These are phyloP conservation scores for Starmera amethionina DNA, from an alignment of 805 yeast species.

Conservation along the genomic window DNA sequence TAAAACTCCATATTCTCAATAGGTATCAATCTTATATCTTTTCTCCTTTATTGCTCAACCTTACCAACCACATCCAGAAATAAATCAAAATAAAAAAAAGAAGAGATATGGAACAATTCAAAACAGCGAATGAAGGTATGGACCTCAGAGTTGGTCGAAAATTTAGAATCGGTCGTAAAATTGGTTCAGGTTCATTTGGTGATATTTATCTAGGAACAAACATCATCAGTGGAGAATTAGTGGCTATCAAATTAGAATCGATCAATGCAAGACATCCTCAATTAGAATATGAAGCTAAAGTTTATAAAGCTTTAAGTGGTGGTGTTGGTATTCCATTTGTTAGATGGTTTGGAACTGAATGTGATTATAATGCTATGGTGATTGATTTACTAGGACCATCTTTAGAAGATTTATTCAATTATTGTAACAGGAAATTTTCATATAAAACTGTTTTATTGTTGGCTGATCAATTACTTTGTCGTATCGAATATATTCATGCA, in stretches of 20 bases:
- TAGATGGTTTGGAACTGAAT: constrained; percentile 94
- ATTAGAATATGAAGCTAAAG: constrained; percentile 93
- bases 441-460: constrained; percentile 86
- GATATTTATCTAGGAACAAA: constrained; percentile 92
- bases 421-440: constrained; percentile 88
- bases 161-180: constrained; percentile 87
- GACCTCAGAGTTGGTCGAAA: constrained; percentile 90
- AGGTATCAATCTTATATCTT: not conserved
- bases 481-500: constrained; percentile 93
- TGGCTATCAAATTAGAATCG: constrained; percentile 90
- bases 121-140: constrained; percentile 20
- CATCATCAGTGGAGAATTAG: constrained; percentile 93
- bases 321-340: constrained; percentile 97
- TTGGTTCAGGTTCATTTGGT: constrained; percentile 96
- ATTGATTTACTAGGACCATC: constrained; percentile 94
- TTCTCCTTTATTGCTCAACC: not conserved
- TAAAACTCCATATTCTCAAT: too few species aligned
- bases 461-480: constrained; percentile 90
- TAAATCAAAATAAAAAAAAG: too few species aligned
- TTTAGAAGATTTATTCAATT: constrained; percentile 89
- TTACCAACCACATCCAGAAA: not conserved
- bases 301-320: constrained; percentile 87
- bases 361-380: constrained; percentile 95
- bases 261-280: constrained; percentile 93
- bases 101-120: not conserved